phyloP scores from a whole-genome alignment of 2,329 filamentous ascomycete genomes.

The Talaromyces sp. region DNA sequence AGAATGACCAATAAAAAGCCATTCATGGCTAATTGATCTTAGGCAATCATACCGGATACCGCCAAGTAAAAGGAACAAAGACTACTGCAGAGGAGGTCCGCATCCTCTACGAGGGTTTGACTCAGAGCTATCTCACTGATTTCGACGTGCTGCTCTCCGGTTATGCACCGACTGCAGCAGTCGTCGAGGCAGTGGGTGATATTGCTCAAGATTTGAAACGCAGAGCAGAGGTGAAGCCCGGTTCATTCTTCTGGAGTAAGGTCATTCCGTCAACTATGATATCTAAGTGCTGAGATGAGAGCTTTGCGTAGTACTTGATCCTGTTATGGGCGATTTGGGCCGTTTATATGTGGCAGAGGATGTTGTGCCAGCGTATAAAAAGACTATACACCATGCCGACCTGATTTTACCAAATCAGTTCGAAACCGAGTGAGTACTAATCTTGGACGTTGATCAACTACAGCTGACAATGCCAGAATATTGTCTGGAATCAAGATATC shows the following conservation, averaged over 20 bases:
- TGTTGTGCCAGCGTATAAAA: slow-evolving; percentile 86
- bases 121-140: slow-evolving; percentile 76
- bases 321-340: slow-evolving; percentile 97
- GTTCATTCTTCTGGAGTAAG: slow-evolving; percentile 82
- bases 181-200: slow-evolving; percentile 75
- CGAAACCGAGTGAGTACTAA: slow-evolving; percentile 75
- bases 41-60: slow-evolving; percentile 96
- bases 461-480: slow-evolving; percentile 51
- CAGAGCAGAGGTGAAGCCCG: slow-evolving; percentile 59
- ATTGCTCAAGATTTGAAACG: slow-evolving; percentile 78
- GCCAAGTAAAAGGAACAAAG: slow-evolving; percentile 79
- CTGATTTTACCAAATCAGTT: slow-evolving; percentile 95
- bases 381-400: slow-evolving; percentile 74
- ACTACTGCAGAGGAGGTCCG: slow-evolving; percentile 77
- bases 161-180: slow-evolving; percentile 84
- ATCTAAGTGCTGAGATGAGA: background rate
- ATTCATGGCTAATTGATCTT: slow-evolving; percentile 13
- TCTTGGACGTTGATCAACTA: background rate
- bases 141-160: slow-evolving; percentile 95
- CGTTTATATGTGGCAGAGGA: slow-evolving; percentile 86
- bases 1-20: slow-evolving; percentile 35
- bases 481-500: slow-evolving; percentile 81
- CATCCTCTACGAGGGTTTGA: slow-evolving; percentile 78
- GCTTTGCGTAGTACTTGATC: slow-evolving; percentile 67
- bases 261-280: background rate